These are phyloP conservation scores for Colletotrichum paranaense DNA, from an alignment of 2,329 filamentous ascomycete species.

Conservation along the genomic window DNA sequence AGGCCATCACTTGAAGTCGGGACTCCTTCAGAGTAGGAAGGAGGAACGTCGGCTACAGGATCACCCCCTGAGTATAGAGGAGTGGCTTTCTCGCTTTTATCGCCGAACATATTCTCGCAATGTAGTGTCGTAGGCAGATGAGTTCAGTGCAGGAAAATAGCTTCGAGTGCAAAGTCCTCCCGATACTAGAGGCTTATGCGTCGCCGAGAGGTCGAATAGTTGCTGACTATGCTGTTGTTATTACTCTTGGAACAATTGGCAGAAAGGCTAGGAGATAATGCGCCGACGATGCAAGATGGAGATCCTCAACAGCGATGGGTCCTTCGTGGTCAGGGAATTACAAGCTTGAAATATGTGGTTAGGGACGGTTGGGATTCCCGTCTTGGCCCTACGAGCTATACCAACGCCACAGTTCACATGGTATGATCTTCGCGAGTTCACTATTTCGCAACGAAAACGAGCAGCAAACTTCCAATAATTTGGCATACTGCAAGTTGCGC, in stretches of 20 bases:
- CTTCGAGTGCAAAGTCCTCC: too few species aligned
- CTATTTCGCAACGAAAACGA: neutral
- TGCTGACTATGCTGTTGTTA: neutral
- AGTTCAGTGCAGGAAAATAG: too few species aligned
- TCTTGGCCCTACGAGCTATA: neutral
- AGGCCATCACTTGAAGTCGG: slow-evolving; percentile 16
- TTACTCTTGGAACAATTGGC: neutral
- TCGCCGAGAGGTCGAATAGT: neutral
- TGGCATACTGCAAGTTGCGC: neutral
- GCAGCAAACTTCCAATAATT: neutral
- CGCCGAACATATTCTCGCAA: neutral
- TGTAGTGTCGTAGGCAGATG: neutral
- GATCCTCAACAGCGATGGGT: neutral
- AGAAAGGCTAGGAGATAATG: neutral
- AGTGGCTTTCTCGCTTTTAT: neutral
- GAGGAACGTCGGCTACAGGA: neutral
- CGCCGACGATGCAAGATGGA: neutral
- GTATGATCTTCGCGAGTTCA: neutral
- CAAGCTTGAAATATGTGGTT: neutral
- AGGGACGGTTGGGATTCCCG: neutral
- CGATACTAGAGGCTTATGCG: too few species aligned
- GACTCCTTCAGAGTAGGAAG: neutral
- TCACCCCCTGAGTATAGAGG: neutral
- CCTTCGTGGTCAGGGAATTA: neutral
- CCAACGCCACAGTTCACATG: neutral